A percentile compares a stretch with the other conserved stretches of the same genome.
phyloP scores from a whole-genome alignment of 148 eudicot genomes.

The Vaccinium vitisidaea region DNA sequence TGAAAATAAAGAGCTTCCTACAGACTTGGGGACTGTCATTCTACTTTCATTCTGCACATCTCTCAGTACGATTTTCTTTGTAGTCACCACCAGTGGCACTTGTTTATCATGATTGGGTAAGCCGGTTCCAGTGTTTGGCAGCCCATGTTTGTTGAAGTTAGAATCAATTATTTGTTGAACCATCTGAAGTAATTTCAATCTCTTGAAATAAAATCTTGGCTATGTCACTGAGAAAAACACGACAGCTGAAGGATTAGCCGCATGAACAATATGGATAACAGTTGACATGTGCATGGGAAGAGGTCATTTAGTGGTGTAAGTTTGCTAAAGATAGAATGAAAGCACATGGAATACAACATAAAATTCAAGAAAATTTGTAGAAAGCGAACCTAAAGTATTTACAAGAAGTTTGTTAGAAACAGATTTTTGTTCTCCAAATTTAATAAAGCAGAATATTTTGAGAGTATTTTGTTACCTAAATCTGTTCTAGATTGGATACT shows the following conservation, averaged over 20 bases:
- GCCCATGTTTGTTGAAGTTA: slow-evolving; percentile 36
- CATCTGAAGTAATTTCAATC: slow-evolving; percentile 32
- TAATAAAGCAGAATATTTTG: not conserved
- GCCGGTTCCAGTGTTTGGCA: slow-evolving; percentile 39
- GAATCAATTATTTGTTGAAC: slow-evolving; percentile 48
- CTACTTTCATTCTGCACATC: slow-evolving; percentile 58
- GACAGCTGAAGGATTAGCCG: not conserved
- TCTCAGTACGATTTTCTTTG: slow-evolving; percentile 54
- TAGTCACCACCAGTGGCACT: slow-evolving; percentile 33
- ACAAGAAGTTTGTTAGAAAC: not conserved
- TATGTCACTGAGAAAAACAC: not conserved
- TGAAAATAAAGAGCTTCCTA: slow-evolving; percentile 34
- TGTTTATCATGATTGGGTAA: slow-evolving; percentile 47
- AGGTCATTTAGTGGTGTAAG: not conserved
- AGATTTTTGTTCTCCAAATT: not conserved
- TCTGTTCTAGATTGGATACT: too few species aligned
- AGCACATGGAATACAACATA: not conserved
- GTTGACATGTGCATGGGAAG: not conserved
- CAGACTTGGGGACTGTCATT: slow-evolving; percentile 38
- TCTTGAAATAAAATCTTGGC: not conserved
- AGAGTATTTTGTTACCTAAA: too few species aligned
- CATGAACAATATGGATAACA: not conserved
- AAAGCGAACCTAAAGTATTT: not conserved
- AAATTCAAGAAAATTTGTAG: not conserved
- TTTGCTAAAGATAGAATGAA: not conserved